Evolutionary conservation across 2,329 filamentous ascomycete species (phyloP).

Genomic region (Rhytidhysteron rufulum): DNA sequence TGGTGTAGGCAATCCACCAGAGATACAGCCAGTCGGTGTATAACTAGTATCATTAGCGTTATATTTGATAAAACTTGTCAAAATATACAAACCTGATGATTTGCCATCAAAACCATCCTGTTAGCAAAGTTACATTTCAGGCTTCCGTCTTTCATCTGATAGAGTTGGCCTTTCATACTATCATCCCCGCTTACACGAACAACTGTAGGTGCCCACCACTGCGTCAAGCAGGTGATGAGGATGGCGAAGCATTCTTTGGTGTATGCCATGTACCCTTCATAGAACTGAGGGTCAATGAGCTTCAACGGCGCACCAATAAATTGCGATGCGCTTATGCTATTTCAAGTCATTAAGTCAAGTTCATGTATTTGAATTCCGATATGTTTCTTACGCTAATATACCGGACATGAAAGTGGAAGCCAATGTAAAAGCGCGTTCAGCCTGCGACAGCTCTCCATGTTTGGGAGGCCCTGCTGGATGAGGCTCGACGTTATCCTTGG

Average conservation of each 20-base stretch:
- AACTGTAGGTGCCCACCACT: constrained; percentile 82
- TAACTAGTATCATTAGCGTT: constrained; percentile 44
- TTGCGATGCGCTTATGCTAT: constrained; percentile 61
- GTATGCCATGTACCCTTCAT: constrained; percentile 81
- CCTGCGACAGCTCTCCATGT: constrained; percentile 47
- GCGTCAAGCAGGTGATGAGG: constrained; percentile 72
- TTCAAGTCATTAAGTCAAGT: constrained; percentile 4
- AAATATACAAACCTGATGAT: constrained; percentile 60
- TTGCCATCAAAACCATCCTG: constrained; percentile 77
- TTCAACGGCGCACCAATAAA: constrained; percentile 74
- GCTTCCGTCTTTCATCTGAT: constrained; percentile 64
- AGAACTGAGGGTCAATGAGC: constrained; percentile 69
- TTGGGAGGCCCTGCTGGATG: constrained; percentile 43
- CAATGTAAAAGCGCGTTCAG: constrained; percentile 48
- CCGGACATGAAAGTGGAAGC: constrained; percentile 50
- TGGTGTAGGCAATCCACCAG: constrained; percentile 91
- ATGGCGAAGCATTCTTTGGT: constrained; percentile 83
- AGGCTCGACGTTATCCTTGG: constrained; percentile 37
- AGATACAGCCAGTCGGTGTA: constrained; percentile 92
- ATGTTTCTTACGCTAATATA: constrained; percentile 40
- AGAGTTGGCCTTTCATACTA: constrained; percentile 72
- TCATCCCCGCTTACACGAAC: constrained; percentile 81
- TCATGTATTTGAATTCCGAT: not conserved
- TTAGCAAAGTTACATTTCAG: constrained; percentile 78
- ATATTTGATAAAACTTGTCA: not conserved